Evolutionary conservation across 2,329 filamentous ascomycete species (phyloP).

Genomic region (Coniosporium tulheliwenetii): DNA sequence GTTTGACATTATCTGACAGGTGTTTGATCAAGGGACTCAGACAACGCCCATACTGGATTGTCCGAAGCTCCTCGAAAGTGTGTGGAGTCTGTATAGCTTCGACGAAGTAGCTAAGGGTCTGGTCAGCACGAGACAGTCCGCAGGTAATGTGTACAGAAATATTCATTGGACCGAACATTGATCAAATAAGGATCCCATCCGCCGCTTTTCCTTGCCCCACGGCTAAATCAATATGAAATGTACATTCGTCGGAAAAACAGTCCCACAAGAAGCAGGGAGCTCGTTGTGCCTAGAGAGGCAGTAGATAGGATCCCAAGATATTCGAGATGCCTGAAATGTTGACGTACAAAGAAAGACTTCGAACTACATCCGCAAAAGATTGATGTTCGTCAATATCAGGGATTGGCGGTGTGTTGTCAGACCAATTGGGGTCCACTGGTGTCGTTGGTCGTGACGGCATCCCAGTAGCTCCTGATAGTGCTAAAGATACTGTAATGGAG

Average conservation of each 20-base stretch:
- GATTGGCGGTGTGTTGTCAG: slow-evolving; percentile 11
- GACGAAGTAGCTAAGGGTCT: slow-evolving; percentile 38
- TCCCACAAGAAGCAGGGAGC: too few species aligned
- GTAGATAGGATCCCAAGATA: too few species aligned
- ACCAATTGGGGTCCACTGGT: too few species aligned
- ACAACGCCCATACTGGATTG: slow-evolving; percentile 42
- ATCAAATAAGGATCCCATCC: not conserved
- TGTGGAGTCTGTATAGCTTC: slow-evolving; percentile 48
- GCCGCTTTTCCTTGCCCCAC: not conserved
- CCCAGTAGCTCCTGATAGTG: too few species aligned
- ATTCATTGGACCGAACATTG: slow-evolving; percentile 1
- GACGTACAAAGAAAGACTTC: slow-evolving; percentile 47
- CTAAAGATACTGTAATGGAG: too few species aligned
- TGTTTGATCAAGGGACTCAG: slow-evolving; percentile 49
- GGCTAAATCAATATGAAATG: not conserved
- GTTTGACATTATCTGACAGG: slow-evolving; percentile 45
- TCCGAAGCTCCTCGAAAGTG: slow-evolving; percentile 59
- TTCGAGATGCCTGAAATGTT: too few species aligned
- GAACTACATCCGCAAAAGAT: slow-evolving; percentile 46
- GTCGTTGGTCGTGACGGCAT: too few species aligned
- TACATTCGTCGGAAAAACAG: too few species aligned
- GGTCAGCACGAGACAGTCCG: slow-evolving; percentile 2
- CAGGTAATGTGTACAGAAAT: not conserved
- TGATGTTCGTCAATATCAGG: slow-evolving; percentile 44
- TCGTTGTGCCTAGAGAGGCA: too few species aligned